Evolutionary conservation across 768 basidiomycete genomes (phyloP).

Genomic region (Leccinum imitatum): DNA sequence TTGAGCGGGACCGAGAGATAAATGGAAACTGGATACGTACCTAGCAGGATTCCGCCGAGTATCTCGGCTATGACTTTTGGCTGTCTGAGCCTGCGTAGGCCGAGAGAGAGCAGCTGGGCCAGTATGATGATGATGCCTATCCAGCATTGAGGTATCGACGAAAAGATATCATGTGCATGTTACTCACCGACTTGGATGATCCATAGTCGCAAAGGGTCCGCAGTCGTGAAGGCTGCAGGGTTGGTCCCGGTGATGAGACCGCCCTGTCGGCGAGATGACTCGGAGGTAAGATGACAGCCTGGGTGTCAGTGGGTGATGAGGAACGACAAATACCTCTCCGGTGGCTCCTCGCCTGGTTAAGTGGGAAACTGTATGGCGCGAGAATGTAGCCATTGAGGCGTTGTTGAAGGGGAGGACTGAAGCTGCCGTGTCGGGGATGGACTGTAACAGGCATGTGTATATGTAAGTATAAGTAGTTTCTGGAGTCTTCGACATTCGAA

Average conservation of each 20-base stretch:
- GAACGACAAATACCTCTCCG: constrained; percentile 20
- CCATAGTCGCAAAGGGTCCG: constrained; percentile 76
- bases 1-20: too few relatives aligned
- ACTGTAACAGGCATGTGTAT: neutral
- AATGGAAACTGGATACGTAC: too few relatives aligned
- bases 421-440: neutral
- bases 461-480: neutral
- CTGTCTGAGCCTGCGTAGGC: too few relatives aligned
- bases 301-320: neutral
- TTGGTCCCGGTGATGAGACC: constrained; percentile 76
- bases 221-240: constrained; percentile 60
- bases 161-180: too few relatives aligned
- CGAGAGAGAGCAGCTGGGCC: too few relatives aligned
- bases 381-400: constrained; percentile 28
- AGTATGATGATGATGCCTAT: too few relatives aligned
- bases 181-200: constrained; percentile 58
- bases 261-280: constrained; percentile 49
- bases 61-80: too few relatives aligned
- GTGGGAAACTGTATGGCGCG: constrained; percentile 43
- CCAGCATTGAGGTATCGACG: too few relatives aligned
- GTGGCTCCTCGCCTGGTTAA: constrained; percentile 16
- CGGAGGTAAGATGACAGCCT: neutral
- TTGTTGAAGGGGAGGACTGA: neutral
- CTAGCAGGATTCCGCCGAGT: too few relatives aligned
- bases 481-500: too few relatives aligned